Evolutionary conservation across 768 basidiomycete genomes (phyloP).

Genomic region (Hericium rajendrae): DNA sequence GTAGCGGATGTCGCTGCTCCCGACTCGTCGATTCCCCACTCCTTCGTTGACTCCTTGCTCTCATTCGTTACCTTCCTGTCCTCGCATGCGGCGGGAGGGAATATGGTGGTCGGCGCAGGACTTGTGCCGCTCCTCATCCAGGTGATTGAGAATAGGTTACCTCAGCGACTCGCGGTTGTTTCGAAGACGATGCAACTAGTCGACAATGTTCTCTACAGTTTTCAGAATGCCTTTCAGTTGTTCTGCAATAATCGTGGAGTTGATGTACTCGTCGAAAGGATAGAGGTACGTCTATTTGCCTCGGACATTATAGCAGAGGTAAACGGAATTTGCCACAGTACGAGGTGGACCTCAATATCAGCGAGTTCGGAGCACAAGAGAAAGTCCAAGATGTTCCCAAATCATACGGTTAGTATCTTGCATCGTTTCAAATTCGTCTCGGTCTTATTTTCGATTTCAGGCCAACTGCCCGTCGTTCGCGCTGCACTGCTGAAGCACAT

Average conservation of each 20-base stretch:
- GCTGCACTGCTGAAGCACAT: constrained; percentile 84
- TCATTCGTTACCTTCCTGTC: constrained; percentile 83
- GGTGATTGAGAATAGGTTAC: constrained; percentile 68
- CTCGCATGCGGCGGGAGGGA: constrained; percentile 75
- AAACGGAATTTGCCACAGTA: constrained; percentile 15
- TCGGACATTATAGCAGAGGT: constrained; percentile 1
- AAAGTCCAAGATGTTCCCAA: constrained; percentile 35
- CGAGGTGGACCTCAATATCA: constrained; percentile 22
- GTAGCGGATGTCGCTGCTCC: constrained; percentile 62
- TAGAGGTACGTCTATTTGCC: constrained; percentile 52
- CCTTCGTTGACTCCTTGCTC: constrained; percentile 77
- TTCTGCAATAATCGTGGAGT: constrained; percentile 83
- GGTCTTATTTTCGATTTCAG: constrained; percentile 25
- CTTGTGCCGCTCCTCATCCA: constrained; percentile 84
- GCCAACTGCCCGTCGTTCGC: constrained; percentile 63
- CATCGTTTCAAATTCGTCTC: not conserved
- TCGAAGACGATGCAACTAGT: constrained; percentile 88
- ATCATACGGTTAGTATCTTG: constrained; percentile 38
- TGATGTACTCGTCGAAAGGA: constrained; percentile 73
- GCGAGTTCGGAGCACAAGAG: constrained; percentile 42
- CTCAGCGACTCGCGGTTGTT: constrained; percentile 62
- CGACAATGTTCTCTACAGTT: constrained; percentile 88
- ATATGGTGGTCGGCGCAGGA: constrained; percentile 93
- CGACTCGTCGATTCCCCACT: constrained; percentile 56
- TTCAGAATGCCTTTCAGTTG: constrained; percentile 75